A percentile compares a stretch with the other conserved stretches of the same genome.
Conservation (phyloP, 345 rosid genomes). For the Boechera divaricarpa region DNA sequence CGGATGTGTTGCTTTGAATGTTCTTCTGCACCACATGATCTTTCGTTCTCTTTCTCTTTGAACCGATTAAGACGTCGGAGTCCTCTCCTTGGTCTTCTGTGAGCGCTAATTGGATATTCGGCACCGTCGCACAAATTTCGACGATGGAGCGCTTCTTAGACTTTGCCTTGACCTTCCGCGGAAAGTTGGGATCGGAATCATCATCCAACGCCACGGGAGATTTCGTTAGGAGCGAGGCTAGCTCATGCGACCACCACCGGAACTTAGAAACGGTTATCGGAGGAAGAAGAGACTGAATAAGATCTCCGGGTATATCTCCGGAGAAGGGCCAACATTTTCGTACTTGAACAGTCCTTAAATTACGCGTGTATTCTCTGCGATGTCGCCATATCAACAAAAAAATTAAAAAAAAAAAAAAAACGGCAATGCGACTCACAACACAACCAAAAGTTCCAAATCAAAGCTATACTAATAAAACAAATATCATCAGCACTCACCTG, state of each 20-base stretch:
- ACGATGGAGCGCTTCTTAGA: slow-evolving; percentile 59
- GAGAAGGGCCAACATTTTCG: slow-evolving; percentile 70
- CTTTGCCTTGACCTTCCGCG: slow-evolving; percentile 44
- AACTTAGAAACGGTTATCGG: slow-evolving; percentile 60
- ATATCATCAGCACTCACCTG: slow-evolving; percentile 48
- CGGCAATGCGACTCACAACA: background rate
- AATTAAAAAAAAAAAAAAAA: slow-evolving; percentile 4
- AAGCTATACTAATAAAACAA: background rate
- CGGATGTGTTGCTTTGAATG: background rate
- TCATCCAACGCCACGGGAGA: slow-evolving; percentile 5
- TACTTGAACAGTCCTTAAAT: slow-evolving; percentile 53
- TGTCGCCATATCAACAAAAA: too few relatives aligned
- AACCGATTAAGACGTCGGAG: slow-evolving; percentile 11
- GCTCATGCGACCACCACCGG: slow-evolving; percentile 79
- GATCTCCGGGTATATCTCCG: slow-evolving; percentile 7
- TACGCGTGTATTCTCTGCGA: slow-evolving; percentile 58
- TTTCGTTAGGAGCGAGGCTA: slow-evolving; percentile 46
- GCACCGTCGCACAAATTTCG: slow-evolving; percentile 60
- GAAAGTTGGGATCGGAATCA: slow-evolving; percentile 15
- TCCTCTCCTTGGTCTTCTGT: slow-evolving; percentile 26
- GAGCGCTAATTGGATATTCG: slow-evolving; percentile 44
- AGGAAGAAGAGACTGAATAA: slow-evolving; percentile 53
- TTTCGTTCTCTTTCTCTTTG: slow-evolving; percentile 31
- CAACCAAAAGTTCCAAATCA: background rate
- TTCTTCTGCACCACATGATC: background rate